phyloP scores from a whole-genome alignment of 768 basidiomycete genomes.

The Trametes villosa region DNA sequence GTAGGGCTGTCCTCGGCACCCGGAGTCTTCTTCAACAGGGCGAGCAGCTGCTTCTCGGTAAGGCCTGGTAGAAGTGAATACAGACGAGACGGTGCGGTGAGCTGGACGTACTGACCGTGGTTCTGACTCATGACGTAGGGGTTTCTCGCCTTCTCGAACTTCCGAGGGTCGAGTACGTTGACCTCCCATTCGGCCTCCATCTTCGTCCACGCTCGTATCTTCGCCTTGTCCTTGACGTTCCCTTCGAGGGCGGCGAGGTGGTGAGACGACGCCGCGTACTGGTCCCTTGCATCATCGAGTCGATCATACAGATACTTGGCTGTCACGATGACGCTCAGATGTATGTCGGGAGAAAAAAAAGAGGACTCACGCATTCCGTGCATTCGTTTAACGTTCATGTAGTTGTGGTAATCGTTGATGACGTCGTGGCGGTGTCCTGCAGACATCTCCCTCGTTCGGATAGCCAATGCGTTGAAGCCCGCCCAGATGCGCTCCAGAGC shows the following conservation, averaged over 20 bases:
- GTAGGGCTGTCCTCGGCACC: too few relatives aligned
- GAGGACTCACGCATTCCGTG: conserved; percentile 16
- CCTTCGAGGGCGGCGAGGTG: neutral
- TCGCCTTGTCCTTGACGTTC: neutral
- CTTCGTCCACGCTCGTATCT: conserved; percentile 15
- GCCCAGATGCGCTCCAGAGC: conserved; percentile 24
- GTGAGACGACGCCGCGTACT: neutral
- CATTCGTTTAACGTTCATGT: conserved; percentile 17
- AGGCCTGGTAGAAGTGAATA: neutral
- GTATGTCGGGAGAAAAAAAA: neutral
- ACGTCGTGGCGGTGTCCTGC: conserved; percentile 27
- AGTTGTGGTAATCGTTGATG: conserved; percentile 22
- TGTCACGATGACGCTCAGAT: neutral
- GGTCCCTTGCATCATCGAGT: neutral
- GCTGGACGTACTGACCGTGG: neutral
- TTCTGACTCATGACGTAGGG: neutral
- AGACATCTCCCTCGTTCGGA: conserved; percentile 21
- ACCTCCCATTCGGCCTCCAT: neutral
- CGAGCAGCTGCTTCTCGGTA: neutral
- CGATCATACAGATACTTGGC: neutral
- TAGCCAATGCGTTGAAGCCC: conserved; percentile 6
- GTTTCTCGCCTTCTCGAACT: neutral
- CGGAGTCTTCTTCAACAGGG: neutral
- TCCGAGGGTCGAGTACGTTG: neutral
- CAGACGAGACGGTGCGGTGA: neutral